Evolutionary conservation across 2,329 filamentous ascomycete genomes (phyloP), one percentile per base, ranked within the genome.

Genomic region (Byssothecium circinans): DNA sequence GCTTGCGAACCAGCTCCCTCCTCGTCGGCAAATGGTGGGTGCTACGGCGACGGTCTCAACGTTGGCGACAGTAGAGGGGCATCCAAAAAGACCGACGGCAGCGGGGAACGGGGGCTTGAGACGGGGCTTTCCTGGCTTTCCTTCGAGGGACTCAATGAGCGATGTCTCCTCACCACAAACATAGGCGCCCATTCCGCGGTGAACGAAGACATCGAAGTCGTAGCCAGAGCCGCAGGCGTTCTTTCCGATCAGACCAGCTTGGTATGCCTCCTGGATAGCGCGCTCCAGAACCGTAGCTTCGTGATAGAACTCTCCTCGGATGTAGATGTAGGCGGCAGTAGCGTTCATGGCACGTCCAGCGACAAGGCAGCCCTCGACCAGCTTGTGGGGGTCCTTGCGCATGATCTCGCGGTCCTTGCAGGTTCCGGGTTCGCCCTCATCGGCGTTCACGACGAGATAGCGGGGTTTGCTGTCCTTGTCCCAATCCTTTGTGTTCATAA

Each of bases 401-500:
- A 99, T 99, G 62, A 99, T 99, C 75, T 99, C 94, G 70, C 94
- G 87, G 75, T 99, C 94, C 80, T 99, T 99, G 86, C 94, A 99
- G 44, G 94, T 99, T 74, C 94, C 94, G 23, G 94, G 94, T 77
- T 99, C 94, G 68, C 94, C 94, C 79, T 99, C 94, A 73, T 99
- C 94, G 60, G 94, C 94, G 69, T 99, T 99, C 78, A 99, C 90
- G 53, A 99, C 92, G 45, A 99, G 81, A 71, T 99, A 99, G 67
- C 94, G 86, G 58, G 94, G 94, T 77, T 95, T 95, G 64, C 75
- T 87, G 73, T 97, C 94, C 78, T 99, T 95, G 67, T 99, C 92
- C 94, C 94, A 99, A 66, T 91, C 94, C 78, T 96, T 96, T 81
- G 92, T 91, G 81, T 99, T 99, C 94, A 99, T 99, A 76, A 99